Base-by-base conservation (phyloP, 495 filamentous ascomycete species). In the Tuber magnatum region DNA sequence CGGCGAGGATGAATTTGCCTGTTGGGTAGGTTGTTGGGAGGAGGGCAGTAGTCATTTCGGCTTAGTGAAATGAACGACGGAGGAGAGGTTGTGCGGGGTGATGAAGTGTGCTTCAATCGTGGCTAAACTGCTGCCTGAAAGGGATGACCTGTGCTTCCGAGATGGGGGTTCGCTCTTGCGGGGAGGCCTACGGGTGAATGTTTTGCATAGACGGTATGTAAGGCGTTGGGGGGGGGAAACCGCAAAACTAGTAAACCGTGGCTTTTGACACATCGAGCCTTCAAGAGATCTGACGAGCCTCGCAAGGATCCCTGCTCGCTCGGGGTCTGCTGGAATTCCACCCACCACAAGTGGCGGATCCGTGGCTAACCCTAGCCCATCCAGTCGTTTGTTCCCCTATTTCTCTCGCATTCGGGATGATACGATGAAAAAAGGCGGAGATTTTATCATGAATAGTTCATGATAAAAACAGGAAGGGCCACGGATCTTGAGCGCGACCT, bases 1-100 rank as follows among this genome's bases (percentile, higher is more conserved):
- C 79, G 56, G 81, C 80, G 56, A 84, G 74, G 75, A 83, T 78
- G 71, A 84, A 84, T 73, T 76, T 46, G 20, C 71, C 75, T 38
- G 80, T 82, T 42, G 75, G 71, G 76, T 79, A 77, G 71, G 82
- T 78, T 32, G 75, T 74, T 35, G 74, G 40, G 41, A 78, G 71
- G 77, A 83, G 85, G 84, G 83, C 74, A 35, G 44, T 56, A 18
- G 56, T 35, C 56, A 35, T 65, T 32, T 12, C 1, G 28, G 28
- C 14, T 65, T 35, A 6, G 28, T 7, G 5, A 65, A 65, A 28
- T 35, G 56, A 65, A 12, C 2, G 12, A 20, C 35, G 14, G 56
- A 65, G 56, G 28, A 65, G 56, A 32, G n/a, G 12, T 4, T 14
- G 51, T 32, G 28, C 28, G 56, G 28, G 18, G 14, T 35, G 56